phyloP scores from a whole-genome alignment of 2,329 filamentous ascomycete species.

The Colletotrichum sp. region DNA sequence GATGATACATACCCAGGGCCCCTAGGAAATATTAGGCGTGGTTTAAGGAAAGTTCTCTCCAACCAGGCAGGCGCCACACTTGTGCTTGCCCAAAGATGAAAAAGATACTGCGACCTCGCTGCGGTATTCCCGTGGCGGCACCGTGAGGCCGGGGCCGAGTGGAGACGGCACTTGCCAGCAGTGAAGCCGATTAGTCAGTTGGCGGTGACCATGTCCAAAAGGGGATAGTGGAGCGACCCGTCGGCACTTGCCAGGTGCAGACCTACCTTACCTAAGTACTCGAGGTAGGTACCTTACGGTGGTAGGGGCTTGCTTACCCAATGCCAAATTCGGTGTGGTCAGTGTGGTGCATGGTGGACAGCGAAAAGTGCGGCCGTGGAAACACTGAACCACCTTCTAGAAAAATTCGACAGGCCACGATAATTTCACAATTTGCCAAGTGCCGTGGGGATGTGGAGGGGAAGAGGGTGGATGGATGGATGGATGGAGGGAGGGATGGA shows the following conservation, averaged over 20 bases:
- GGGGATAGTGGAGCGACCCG: neutral
- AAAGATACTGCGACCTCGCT: neutral
- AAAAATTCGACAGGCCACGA: slow-evolving; percentile 1
- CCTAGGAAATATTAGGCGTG: neutral
- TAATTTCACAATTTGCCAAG: slow-evolving; percentile 1
- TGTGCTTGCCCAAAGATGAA: neutral
- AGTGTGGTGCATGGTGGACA: neutral
- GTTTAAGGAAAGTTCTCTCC: neutral
- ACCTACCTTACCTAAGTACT: too few relatives aligned
- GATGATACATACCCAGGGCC: neutral
- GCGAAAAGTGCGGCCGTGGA: neutral
- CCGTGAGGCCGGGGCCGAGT: neutral
- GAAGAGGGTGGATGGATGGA: neutral
- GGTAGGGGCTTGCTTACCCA: neutral
- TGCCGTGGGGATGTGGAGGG: neutral
- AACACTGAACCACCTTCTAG: slow-evolving; percentile 8
- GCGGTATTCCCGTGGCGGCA: neutral
- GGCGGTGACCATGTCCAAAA: neutral
- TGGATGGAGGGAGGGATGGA: neutral
- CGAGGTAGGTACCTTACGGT: too few relatives aligned
- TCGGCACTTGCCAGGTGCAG: neutral
- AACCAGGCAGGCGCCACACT: neutral
- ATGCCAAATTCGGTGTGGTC: neutral
- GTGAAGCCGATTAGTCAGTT: slow-evolving; percentile 14
- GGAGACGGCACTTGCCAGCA: slow-evolving; percentile 8